phyloP scores from a whole-genome alignment of 495 filamentous ascomycete genomes.

The Schizothecium vesticola region DNA sequence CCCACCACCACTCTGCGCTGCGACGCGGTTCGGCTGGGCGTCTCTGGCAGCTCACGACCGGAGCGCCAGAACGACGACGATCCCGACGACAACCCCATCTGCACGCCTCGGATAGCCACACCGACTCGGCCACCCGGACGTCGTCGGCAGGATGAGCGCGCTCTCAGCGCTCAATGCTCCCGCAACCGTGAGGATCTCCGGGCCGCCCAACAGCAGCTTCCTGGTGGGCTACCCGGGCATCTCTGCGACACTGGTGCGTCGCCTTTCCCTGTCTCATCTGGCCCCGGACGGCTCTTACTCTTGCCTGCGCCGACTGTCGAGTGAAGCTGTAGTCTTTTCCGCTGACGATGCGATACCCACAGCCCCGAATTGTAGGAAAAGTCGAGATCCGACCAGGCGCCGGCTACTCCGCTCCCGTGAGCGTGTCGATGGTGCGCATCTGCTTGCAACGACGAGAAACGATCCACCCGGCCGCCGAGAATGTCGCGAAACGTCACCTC shows the following conservation, averaged over 20 bases:
- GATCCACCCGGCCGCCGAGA: constrained; percentile 93
- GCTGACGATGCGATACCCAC: constrained; percentile 21
- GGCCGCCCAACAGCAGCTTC: constrained; percentile 94
- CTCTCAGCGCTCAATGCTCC: constrained; percentile 28
- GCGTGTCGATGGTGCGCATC: constrained; percentile 89
- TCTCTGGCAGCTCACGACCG: not conserved
- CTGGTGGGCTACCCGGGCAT: constrained; percentile 96
- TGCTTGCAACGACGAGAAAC: constrained; percentile 89
- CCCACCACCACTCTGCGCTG: not conserved
- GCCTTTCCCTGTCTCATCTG: not conserved
- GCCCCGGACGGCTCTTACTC: not conserved
- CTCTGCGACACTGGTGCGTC: constrained; percentile 87
- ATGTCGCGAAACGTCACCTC: constrained; percentile 83
- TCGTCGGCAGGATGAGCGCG: constrained; percentile 27
- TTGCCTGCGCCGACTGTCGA: not conserved
- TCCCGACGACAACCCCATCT: not conserved
- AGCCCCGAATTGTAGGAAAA: constrained; percentile 96
- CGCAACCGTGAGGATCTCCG: constrained; percentile 94
- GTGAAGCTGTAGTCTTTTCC: not conserved
- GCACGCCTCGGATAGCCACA: constrained; percentile 1
- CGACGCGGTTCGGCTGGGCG: not conserved
- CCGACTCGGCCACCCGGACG: constrained; percentile 17
- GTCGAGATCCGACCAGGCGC: constrained; percentile 88
- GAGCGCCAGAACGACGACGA: constrained; percentile 12
- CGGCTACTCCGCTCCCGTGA: constrained; percentile 81